Evolutionary conservation across 495 filamentous ascomycete species (phyloP), one percentile per base, ranked within the genome.

Genomic region (Articulospora tetracladia): DNA sequence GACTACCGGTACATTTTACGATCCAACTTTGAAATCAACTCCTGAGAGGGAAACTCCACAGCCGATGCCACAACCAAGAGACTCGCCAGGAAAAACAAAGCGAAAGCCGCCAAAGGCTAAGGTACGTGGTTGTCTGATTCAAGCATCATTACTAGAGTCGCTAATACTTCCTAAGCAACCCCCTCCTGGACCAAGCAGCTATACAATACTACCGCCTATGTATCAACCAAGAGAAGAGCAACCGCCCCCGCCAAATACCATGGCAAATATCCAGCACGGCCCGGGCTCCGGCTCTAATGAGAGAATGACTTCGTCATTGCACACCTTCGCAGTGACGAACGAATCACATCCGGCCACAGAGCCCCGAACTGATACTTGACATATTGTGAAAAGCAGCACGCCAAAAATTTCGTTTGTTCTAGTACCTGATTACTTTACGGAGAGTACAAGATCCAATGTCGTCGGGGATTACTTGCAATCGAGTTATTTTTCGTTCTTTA

Each of bases 401-500:
- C 39, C 39, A 44, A 17, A 3, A 44, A 8, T 44, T 44, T 44
- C 17, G 39, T 44, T 44, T 19, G 39, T 44, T n/a, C 4, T 32
- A 4, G 30, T 32, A 32, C 30, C 4, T 32, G 4, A 6, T 32
- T 13, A 4, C 30, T 32, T 13, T 13, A 32, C 39, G 3, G 39
- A 17, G n/a, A 44, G 17, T n/a, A 44, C 39, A 12, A n/a, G 10
- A 17, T 44, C n/a, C 39, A 44, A 12, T 32, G 30, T 17, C 15
- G 17, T 19, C 39, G n/a, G 39, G 39, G n/a, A 11, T 44, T 44
- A 3, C 17, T 19, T 17, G n/a, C 10, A 44, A 44, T 19, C 39
- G 17, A 17, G 3, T 44, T 17, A 44, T 44, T 44, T 57, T 55
- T 50, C 55, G 26, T 47, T 47, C 23, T 20, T 47, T 30, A 62